Percentiles rank a stretch among this genome's conserved stretches.
Conservation (phyloP, 164 flowering plant genomes). For the Piper betle region DNA sequence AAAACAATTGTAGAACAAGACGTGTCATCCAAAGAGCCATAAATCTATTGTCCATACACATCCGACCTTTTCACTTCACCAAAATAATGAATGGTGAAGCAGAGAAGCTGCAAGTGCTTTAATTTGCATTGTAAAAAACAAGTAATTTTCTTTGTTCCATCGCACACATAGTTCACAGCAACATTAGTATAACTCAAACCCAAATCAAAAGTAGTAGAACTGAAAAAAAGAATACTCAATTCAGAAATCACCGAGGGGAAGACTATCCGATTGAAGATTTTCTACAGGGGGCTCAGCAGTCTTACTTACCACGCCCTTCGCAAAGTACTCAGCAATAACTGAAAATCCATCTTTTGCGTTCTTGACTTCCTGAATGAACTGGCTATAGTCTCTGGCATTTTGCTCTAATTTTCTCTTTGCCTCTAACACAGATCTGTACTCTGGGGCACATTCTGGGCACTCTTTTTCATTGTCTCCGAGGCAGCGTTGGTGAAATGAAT, state of each 20-base stretch:
- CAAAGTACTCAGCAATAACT: constrained; percentile 92
- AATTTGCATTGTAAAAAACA: no score
- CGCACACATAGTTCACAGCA: no score
- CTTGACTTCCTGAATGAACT: constrained; percentile 71
- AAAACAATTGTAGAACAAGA: no score
- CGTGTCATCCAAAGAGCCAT: no score
- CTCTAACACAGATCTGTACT: constrained; percentile 78
- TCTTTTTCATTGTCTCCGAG: constrained; percentile 97
- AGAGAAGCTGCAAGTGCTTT: no score
- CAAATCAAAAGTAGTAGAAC: no score
- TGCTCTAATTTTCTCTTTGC: constrained; percentile 84
- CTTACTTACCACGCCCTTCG: constrained; percentile 91
- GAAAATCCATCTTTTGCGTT: constrained; percentile 89
- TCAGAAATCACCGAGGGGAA: not conserved
- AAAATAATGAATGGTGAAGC: no score
- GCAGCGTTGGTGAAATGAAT: constrained; percentile 94
- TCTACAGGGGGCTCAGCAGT: constrained; percentile 32
- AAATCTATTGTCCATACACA: no score
- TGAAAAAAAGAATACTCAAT: not conserved
- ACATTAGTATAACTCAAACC: no score
- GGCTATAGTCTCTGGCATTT: constrained; percentile 69
- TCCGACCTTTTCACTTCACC: no score
- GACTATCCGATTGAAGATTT: not conserved
- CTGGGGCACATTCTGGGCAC: constrained; percentile 93
- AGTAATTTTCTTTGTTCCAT: no score